Base-by-base conservation (phyloP, 2,329 filamentous ascomycete species). In the Cordyceps farinosa region DNA sequence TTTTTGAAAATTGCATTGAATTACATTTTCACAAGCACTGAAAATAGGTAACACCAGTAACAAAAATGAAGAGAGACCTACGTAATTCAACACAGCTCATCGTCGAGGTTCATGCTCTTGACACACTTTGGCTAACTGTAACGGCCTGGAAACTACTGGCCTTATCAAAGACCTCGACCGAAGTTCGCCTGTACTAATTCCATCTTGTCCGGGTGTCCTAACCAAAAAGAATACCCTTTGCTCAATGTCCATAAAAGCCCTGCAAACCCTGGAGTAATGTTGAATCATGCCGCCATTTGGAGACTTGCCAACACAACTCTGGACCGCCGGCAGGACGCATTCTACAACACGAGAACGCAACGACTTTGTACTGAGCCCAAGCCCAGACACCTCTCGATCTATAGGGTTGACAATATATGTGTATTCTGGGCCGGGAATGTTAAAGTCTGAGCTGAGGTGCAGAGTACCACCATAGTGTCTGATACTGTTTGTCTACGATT, bases 141-240 rank as follows among this genome's bases (percentile, higher is more conserved):
- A 32, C 29, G 15, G 50, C 32, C 32, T 53, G 15, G 50, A 53
- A 53, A n/a, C 50, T 53, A 38, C 2, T 8, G 17, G 38, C 50
- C 15, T 36, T 22, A 6, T 36, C 17, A 36, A 38, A 36, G 50
- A 53, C n/a, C 50, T 36, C 5, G 30, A 15, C 50, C 50, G 34
- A 38, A 27, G 38, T 13, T 53, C 50, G 4, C 50, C 50, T 8
- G 4, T 38, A 22, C 38, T 36, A 1, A 71, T 66, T 66, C 32
- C 15, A 3, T 36, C 32, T 32, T 22, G 15, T 3, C 50, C 32
- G 5, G n/a, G 64, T 30, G 22, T 27, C 15, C 10, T n/a, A 5
- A 42, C 52, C 29, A 36, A 22, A 15, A 55, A 55, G 8, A 36
- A 40, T 13, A 55, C 11, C 15, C 4, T 42, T 15, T 13, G 8